Base-by-base conservation (phyloP, 352 stramenopile genomes). In the Globisporangium okanoganense region DNA sequence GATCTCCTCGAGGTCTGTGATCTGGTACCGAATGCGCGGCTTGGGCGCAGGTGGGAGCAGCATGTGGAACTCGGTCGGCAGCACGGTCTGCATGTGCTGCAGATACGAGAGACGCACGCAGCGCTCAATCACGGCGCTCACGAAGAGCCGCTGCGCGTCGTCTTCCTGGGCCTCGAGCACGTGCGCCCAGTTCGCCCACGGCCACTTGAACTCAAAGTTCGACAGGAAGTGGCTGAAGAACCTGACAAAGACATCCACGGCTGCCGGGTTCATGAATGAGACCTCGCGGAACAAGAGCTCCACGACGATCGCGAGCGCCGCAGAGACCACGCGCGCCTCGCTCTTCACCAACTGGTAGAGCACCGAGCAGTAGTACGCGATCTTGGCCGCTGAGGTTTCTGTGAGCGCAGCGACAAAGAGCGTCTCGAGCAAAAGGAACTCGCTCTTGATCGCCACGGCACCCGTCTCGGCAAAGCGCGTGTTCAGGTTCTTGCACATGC, bases 161-260 rank as follows among this genome's bases (percentile, higher is more conserved):
- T 95, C 86, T 29, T 92, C 84, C 18, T 75, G 72, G 0, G 84
- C 85, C 56, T 92, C 84, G 24, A 94, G 64, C 16, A 95, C 82
- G 49, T 93, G 79, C 1, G 78, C 67, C 86, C 86, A 95, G 25
- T 80, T 80, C 0, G 76, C 66, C 84, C 84, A 95, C 5, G 76
- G 72, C 86, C 86, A 95, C 64, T 95, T 95, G 64, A 79, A 95
- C 60, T 95, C 86, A 48, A 93, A 95, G 47, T 95, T 95, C 2
- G 84, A 91, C 36, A 95, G 43, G 56, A 95, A 95, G 58, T 92
- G 84, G 56, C 82, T 92, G 58, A 95, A 90, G 25, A 93, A 58
- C 49, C 84, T 70, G 38, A 92, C 84, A n/a, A 95, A 91, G 3
- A 77, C 73, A 38, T 89, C 75, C 6, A 80, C 59, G 0, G 71